Conservation (phyloP, 1,284 basidiomycete genomes). For the Boletus smithii region DNA sequence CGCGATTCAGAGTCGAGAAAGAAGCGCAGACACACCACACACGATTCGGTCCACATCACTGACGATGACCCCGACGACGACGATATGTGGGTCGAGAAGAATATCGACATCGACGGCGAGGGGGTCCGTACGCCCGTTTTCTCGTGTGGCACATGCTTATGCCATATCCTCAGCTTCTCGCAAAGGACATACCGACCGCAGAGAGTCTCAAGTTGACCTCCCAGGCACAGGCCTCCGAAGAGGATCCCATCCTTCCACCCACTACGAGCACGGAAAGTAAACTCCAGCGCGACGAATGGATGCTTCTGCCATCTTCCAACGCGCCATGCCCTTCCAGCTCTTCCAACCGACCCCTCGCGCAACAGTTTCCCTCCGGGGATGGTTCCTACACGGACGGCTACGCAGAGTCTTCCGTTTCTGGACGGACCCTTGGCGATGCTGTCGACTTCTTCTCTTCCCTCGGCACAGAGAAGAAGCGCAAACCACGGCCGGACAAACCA, state of each 20-base stretch:
- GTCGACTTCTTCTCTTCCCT: conserved; percentile 86
- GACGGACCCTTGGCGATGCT: conserved; percentile 48
- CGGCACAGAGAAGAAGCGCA: conserved; percentile 73
- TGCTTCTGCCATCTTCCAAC: conserved; percentile 58
- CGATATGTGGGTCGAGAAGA: conserved; percentile 85
- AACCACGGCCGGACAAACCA: conserved; percentile 58
- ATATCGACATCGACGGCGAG: conserved; percentile 75
- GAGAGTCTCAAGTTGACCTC: conserved; percentile 70
- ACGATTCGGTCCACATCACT: conserved; percentile 40
- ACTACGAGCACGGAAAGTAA: conserved; percentile 44
- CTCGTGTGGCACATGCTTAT: conserved; percentile 4
- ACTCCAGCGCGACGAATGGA: conserved; percentile 83
- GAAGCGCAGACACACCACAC: conserved; percentile 33
- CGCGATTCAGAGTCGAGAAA: conserved; percentile 30
- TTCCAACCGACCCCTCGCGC: conserved; percentile 19
- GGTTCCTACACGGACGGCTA: conserved; percentile 68
- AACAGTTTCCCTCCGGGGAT: conserved; percentile 36
- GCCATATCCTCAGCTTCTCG: conserved; percentile 47
- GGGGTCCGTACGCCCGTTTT: conserved; percentile 44
- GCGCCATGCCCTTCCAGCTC: conserved; percentile 26
- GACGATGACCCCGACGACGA: conserved; percentile 64
- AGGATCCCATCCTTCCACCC: conserved; percentile 46
- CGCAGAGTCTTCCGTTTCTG: conserved; percentile 52
- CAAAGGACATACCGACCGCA: conserved; percentile 74
- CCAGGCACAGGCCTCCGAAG: conserved; percentile 43